Evolutionary conservation across 129 eudicot genomes (phyloP).

Genomic region (Saussurea involucrata): DNA sequence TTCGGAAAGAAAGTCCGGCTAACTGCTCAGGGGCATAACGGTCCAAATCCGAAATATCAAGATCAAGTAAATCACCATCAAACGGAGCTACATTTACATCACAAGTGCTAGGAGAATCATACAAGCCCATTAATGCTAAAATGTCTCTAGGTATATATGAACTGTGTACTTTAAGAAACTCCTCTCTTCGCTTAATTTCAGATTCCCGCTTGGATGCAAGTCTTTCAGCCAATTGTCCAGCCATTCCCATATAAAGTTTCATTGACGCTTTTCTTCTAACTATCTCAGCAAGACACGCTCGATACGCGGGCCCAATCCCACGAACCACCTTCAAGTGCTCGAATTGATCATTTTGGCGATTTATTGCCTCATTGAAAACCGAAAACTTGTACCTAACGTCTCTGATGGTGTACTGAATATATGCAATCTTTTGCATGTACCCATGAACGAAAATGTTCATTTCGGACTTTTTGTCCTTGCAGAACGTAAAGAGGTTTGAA

Average conservation of each 20-base stretch:
- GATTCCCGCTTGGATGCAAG: conserved; percentile 76
- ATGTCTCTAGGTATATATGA: conserved; percentile 75
- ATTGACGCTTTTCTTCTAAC: conserved; percentile 86
- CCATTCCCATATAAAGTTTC: conserved; percentile 98
- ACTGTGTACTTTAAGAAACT: conserved; percentile 63
- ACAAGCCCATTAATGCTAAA: conserved; percentile 83
- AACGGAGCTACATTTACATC: conserved; percentile 83
- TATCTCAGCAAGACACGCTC: conserved; percentile 92
- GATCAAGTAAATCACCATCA: conserved; percentile 70
- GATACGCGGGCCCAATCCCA: conserved; percentile 69
- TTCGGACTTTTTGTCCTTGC: conserved; percentile 71
- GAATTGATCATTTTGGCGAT: conserved; percentile 67
- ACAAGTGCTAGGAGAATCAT: conserved; percentile 77
- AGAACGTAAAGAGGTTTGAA: conserved; percentile 52
- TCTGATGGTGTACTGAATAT: conserved; percentile 76
- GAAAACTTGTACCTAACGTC: conserved; percentile 83
- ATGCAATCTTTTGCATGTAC: conserved; percentile 93
- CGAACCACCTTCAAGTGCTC: conserved; percentile 76
- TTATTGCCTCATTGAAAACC: conserved; percentile 83
- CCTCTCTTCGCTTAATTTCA: conserved; percentile 78
- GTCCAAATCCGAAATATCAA: conserved; percentile 78
- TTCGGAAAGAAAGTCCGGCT: conserved; percentile 42
- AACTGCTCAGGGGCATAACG: conserved; percentile 74
- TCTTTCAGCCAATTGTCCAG: conserved; percentile 83
- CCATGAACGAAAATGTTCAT: conserved; percentile 79